Conservation (phyloP, 1,284 basidiomycete species). For the Sphaerobolus stellatus region DNA sequence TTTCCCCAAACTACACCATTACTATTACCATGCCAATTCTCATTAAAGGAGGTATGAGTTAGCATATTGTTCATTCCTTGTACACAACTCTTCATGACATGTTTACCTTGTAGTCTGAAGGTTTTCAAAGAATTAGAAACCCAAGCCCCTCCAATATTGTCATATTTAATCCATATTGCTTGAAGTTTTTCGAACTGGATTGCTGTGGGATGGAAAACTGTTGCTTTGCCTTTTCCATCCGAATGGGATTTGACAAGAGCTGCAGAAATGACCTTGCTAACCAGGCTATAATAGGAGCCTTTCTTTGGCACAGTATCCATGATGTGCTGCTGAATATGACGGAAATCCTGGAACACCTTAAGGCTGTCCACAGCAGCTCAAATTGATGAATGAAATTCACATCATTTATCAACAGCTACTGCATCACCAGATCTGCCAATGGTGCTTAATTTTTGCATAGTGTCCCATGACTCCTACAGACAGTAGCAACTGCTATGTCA, state of each 20-base stretch:
- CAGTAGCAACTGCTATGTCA: too few species aligned
- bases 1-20: not conserved
- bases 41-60: constrained; percentile 3
- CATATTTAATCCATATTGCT: not conserved
- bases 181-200: not conserved
- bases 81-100: not conserved
- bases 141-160: not conserved
- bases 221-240: not conserved
- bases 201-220: not conserved
- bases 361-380: not conserved
- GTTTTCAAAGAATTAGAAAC: not conserved
- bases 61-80: not conserved
- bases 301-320: constrained; percentile 2
- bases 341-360: not conserved
- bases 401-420: constrained; percentile 1
- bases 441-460: too few species aligned
- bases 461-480: too few species aligned
- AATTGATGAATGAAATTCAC: not conserved
- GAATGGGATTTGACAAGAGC: not conserved
- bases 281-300: not conserved
- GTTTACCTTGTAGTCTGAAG: not conserved
- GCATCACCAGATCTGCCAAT: too few species aligned
- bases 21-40: constrained; percentile 3
- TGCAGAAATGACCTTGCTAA: not conserved
- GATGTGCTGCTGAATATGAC: not conserved